These are phyloP conservation scores for Didymella keratinophila DNA, from an alignment of 2,329 filamentous ascomycete genomes.

Conservation along the genomic window DNA sequence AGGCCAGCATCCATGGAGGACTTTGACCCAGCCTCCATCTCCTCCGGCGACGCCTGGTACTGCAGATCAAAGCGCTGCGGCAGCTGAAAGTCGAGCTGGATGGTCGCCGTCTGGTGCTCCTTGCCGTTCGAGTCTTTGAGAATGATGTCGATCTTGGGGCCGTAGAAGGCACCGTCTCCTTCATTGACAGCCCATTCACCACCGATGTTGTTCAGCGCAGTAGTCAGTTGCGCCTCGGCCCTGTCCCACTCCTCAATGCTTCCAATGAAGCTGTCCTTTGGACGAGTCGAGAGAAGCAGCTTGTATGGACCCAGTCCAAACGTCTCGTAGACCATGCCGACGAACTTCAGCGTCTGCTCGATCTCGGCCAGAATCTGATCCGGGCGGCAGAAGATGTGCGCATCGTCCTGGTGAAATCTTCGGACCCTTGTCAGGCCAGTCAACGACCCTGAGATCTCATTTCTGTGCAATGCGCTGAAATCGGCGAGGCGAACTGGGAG, in stretches of 20 bases:
- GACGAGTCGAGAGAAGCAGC: constrained; percentile 79
- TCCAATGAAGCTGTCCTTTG: constrained; percentile 79
- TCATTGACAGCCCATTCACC: constrained; percentile 77
- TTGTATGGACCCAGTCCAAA: constrained; percentile 77
- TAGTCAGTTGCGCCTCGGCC: constrained; percentile 71
- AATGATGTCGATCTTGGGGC: constrained; percentile 90
- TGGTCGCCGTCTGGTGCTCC: constrained; percentile 86
- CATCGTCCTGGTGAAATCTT: constrained; percentile 89
- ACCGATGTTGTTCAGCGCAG: constrained; percentile 69
- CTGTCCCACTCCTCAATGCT: constrained; percentile 72
- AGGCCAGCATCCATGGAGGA: constrained; percentile 50
- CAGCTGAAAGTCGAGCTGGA: constrained; percentile 89
- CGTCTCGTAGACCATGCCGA: constrained; percentile 73
- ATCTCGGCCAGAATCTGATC: constrained; percentile 79
- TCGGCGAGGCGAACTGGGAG: constrained; percentile 85
- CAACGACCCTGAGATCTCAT: constrained; percentile 82
- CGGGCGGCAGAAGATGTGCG: constrained; percentile 87
- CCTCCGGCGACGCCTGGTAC: constrained; percentile 74
- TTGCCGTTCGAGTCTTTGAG: constrained; percentile 78
- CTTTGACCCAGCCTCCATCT: constrained; percentile 64
- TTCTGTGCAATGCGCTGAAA: constrained; percentile 86
- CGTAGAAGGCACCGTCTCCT: constrained; percentile 89
- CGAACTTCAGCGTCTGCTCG: constrained; percentile 74
- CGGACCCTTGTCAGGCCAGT: constrained; percentile 84
- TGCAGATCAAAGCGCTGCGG: constrained; percentile 81